phyloP scores from a whole-genome alignment of 2,329 filamentous ascomycete species.

The Helminthosporium solani region DNA sequence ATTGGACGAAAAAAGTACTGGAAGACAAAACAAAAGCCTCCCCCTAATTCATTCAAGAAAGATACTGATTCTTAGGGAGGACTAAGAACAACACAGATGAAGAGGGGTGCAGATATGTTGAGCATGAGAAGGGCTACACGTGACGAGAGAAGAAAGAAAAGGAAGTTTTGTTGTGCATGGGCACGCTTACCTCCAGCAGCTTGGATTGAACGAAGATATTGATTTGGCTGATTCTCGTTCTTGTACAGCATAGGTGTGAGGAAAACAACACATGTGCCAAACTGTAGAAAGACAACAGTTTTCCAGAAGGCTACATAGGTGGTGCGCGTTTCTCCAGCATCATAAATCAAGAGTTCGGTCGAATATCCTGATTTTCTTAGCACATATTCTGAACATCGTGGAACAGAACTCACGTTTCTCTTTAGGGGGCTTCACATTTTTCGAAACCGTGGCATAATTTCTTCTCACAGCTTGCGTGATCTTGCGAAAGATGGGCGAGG shows the following conservation, averaged over 20 bases:
- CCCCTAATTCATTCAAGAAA: too few species aligned
- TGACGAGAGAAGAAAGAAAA: not conserved
- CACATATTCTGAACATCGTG: not conserved
- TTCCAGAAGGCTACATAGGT: constrained; percentile 42
- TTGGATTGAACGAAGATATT: constrained; percentile 26
- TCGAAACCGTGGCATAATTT: constrained; percentile 12
- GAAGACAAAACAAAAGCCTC: too few species aligned
- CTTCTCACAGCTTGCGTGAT: constrained; percentile 15
- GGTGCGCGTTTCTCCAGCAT: constrained; percentile 40
- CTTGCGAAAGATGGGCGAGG: constrained; percentile 23
- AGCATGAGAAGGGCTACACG: not conserved
- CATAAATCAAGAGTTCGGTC: constrained; percentile 36
- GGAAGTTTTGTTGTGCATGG: not conserved
- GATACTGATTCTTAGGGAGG: too few species aligned
- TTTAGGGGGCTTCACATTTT: constrained; percentile 22
- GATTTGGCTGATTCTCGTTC: constrained; percentile 37
- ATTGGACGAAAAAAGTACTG: too few species aligned
- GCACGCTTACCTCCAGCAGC: constrained; percentile 31
- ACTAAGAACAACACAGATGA: not conserved
- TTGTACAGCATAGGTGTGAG: constrained; percentile 36
- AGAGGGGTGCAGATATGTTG: too few species aligned
- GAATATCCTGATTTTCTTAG: constrained; percentile 20
- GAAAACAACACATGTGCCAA: constrained; percentile 33
- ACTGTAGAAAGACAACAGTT: constrained; percentile 37
- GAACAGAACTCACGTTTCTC: constrained; percentile 21